These are phyloP conservation scores for Chamaenerion angustifolium DNA, from an alignment of 345 rosid genomes.

Conservation along the genomic window DNA sequence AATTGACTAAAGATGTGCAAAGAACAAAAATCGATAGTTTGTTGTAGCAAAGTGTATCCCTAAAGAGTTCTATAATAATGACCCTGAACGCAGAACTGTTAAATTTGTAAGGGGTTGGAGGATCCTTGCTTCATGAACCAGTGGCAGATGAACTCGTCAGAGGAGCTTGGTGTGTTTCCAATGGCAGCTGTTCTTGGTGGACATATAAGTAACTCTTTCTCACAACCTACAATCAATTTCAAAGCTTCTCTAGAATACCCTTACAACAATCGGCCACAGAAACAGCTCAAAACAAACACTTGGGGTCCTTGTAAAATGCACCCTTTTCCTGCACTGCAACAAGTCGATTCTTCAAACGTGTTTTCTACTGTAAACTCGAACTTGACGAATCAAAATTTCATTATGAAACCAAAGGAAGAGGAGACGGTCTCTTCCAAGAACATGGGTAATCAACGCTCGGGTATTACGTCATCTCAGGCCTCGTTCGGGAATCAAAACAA, in stretches of 20 bases:
- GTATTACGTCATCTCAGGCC: conserved; percentile 14
- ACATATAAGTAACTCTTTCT: conserved; percentile 15
- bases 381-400: conserved; percentile 16
- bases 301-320: conserved; percentile 16
- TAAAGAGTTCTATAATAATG: neutral
- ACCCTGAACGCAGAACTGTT: neutral
- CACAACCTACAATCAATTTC: conserved; percentile 10
- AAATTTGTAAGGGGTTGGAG: conserved; percentile 31
- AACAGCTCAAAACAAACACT: conserved; percentile 28
- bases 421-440: conserved; percentile 16
- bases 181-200: conserved; percentile 31
- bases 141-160: conserved; percentile 34
- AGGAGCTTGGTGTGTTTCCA: conserved; percentile 24
- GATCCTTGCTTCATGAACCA: conserved; percentile 30
- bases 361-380: conserved; percentile 19
- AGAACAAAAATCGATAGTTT: too few species aligned
- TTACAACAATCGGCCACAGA: conserved; percentile 18
- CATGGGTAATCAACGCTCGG: conserved; percentile 12
- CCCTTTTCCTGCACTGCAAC: conserved; percentile 13
- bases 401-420: conserved; percentile 33
- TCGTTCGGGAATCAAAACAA: conserved; percentile 21
- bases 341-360: conserved; percentile 12
- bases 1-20: too few species aligned
- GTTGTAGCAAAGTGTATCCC: too few species aligned
- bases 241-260: conserved; percentile 10